Evolutionary conservation across 495 filamentous ascomycete species (phyloP).

Genomic region (Podospora comata): DNA sequence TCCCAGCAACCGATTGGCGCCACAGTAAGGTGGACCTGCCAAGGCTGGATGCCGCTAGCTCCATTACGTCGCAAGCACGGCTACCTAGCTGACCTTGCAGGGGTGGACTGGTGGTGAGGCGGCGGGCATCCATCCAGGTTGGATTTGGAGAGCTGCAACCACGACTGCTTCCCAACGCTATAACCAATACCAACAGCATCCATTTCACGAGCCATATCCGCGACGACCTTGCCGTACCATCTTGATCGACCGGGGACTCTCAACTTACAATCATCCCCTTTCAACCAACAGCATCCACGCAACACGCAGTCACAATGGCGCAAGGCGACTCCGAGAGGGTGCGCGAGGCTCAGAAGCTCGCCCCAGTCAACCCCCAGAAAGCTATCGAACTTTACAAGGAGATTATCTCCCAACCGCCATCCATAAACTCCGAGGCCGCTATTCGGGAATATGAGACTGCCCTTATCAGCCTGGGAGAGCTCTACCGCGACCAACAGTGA

Average conservation of each 20-base stretch:
- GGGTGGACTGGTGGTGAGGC: slow-evolving; percentile 5
- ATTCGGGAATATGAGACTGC: slow-evolving; percentile 84
- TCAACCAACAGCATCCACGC: neutral
- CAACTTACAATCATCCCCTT: neutral
- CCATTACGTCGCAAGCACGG: slow-evolving; percentile 35
- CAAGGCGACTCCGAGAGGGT: slow-evolving; percentile 48
- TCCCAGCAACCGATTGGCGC: neutral
- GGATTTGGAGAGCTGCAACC: slow-evolving; percentile 22
- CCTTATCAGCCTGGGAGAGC: slow-evolving; percentile 79
- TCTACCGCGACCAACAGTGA: slow-evolving; percentile 84
- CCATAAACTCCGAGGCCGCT: slow-evolving; percentile 73
- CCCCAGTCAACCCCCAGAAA: slow-evolving; percentile 71
- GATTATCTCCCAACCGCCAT: slow-evolving; percentile 78
- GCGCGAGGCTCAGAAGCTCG: slow-evolving; percentile 76
- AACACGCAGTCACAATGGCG: slow-evolving; percentile 37
- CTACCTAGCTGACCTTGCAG: slow-evolving; percentile 28
- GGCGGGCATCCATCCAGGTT: slow-evolving; percentile 17
- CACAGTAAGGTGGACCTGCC: slow-evolving; percentile 20
- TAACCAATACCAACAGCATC: slow-evolving; percentile 4
- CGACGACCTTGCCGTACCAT: slow-evolving; percentile 2
- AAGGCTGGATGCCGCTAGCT: slow-evolving; percentile 17
- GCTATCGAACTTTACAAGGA: slow-evolving; percentile 83
- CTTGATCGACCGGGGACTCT: neutral
- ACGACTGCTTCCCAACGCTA: slow-evolving; percentile 13
- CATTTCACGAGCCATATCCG: neutral